Evolutionary conservation across 2,329 filamentous ascomycete species (phyloP).

Genomic region (Taxawa tesnikishii): DNA sequence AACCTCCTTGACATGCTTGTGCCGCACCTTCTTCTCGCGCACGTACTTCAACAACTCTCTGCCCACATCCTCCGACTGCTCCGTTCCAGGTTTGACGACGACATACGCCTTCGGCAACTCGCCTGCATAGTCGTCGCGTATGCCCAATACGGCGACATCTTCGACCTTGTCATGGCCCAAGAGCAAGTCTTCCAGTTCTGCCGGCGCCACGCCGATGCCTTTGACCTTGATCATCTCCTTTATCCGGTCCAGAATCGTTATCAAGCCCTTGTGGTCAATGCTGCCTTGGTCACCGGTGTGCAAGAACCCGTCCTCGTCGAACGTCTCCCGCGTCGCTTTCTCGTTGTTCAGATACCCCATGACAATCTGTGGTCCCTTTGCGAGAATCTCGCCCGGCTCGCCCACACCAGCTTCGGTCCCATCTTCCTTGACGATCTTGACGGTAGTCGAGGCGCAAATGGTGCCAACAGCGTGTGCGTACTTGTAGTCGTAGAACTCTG

Average conservation of each 20-base stretch:
- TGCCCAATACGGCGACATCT: conserved; percentile 44
- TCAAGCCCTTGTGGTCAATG: conserved; percentile 42
- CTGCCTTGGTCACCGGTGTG: conserved; percentile 48
- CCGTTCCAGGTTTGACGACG: conserved; percentile 27
- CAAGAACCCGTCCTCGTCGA: conserved; percentile 37
- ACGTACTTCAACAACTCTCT: conserved; percentile 47
- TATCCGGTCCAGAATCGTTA: conserved; percentile 48
- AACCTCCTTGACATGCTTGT: conserved; percentile 56
- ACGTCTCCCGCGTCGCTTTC: conserved; percentile 26
- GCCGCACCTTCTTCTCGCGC: conserved; percentile 51
- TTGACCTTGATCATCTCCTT: conserved; percentile 61
- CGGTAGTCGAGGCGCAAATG: conserved; percentile 45
- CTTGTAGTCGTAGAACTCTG: conserved; percentile 41
- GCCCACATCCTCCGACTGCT: conserved; percentile 18
- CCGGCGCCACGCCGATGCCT: conserved; percentile 49
- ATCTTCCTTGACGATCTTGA: conserved; percentile 47
- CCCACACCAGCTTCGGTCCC: conserved; percentile 40
- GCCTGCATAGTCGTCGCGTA: conserved; percentile 42
- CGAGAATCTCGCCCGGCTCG: conserved; percentile 37
- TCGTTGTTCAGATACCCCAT: conserved; percentile 24
- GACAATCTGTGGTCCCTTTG: conserved; percentile 23
- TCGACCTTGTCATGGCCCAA: conserved; percentile 44
- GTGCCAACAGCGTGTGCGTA: conserved; percentile 45
- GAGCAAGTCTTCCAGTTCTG: conserved; percentile 51
- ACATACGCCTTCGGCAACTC: conserved; percentile 48